phyloP scores from a whole-genome alignment of 1,284 basidiomycete species.

The Cerrena zonata region DNA sequence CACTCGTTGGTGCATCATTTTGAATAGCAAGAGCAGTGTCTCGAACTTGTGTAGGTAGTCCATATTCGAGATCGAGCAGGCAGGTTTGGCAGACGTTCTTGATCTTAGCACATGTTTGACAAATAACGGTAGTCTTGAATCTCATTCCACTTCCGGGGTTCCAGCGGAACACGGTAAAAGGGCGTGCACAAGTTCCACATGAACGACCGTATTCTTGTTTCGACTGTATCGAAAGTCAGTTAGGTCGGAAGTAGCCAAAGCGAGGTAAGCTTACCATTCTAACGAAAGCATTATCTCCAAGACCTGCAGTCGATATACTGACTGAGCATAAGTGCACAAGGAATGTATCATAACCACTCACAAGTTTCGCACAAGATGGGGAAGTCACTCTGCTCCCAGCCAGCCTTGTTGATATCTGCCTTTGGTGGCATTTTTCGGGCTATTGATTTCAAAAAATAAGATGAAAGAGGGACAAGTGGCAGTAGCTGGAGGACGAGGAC shows the following conservation, averaged over 20 bases:
- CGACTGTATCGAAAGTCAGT: conserved; percentile 45
- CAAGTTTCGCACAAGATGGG: conserved; percentile 90
- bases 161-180: conserved; percentile 98
- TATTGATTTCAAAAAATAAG: neutral
- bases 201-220: conserved; percentile 95
- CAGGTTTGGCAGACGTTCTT: conserved; percentile 99
- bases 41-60: conserved; percentile 92
- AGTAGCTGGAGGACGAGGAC: neutral
- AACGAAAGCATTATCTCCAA: conserved; percentile 84
- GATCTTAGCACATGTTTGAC: conserved; percentile 97
- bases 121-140: conserved; percentile 97
- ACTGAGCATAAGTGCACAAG: conserved; percentile 10
- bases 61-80: conserved; percentile 91
- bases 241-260: neutral
- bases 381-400: conserved; percentile 87
- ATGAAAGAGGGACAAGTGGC: neutral
- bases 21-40: conserved; percentile 89
- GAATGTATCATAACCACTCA: conserved; percentile 33
- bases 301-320: conserved; percentile 42
- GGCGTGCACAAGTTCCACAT: conserved; percentile 91
- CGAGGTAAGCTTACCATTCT: conserved; percentile 68
- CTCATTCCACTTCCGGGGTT: conserved; percentile 90
- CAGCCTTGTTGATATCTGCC: conserved; percentile 83
- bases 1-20: conserved; percentile 87
- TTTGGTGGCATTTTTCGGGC: conserved; percentile 50